Base-by-base conservation (phyloP, 2,329 filamentous ascomycete genomes). In the Emericellopsis atlantica region DNA sequence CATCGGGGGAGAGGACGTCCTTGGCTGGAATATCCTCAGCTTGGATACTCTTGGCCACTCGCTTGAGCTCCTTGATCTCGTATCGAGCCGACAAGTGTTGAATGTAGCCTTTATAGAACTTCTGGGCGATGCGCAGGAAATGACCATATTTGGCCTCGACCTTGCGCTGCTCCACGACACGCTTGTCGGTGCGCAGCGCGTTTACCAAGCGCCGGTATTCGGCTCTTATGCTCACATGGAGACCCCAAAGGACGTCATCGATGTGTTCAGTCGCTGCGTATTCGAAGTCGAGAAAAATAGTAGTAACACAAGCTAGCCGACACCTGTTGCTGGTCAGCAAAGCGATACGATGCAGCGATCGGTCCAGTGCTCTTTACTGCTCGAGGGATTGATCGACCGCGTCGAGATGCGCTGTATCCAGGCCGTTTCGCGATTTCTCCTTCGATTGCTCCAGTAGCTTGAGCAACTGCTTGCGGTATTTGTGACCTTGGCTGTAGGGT, bases 31-130 rank as follows among this genome's bases (percentile, higher is more conserved):
- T 55, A 46, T 56, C 54, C 40, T 62, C 58, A 12, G 65, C 55
- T 32, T 71, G 61, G 39, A 70, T 62, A 26, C 62, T 61, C 37
- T 48, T 45, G 24, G 58, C 60, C 38, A 59, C 58, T 49, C 66
- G 62, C 44, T 64, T 63, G 31, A 76, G 60, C 51, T 72, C 69
- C 26, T 61, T 62, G 43, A 74, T 66, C 43, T 69, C 66, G 52
- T 76, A 81, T 39, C 70, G 68, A 22, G 67, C 69, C 40, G 82
- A 79, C 21, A 95, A 69, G 43, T 81, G 77, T 58, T 90, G 79
- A 41, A 95, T 82, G 53, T 86, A 92, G 48, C 79, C 80, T 53
- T 84, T 79, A 67, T 96, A 96, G 59, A 94, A 95, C 52, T 79
- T 78, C 60, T 92, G 85, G 48, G 87, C 84, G 37, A 81, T 81